These are phyloP conservation scores for Ananas comosus DNA, from an alignment of 176 grass and related monocot genomes.

Conservation along the genomic window DNA sequence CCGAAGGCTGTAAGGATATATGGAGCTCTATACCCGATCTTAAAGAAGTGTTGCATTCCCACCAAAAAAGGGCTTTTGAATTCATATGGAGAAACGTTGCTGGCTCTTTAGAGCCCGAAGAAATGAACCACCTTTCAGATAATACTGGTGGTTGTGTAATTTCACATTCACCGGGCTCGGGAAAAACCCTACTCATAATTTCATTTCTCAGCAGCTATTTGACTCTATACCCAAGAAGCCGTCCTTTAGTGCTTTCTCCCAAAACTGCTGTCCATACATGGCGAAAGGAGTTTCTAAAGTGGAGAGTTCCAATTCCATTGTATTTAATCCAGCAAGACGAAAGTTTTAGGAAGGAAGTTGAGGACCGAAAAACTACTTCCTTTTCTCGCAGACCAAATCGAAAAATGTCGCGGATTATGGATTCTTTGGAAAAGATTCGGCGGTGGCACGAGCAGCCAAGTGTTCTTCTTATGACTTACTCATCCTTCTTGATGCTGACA, in stretches of 20 bases:
- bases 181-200: constrained; percentile 74
- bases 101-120: constrained; percentile 46
- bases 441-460: constrained; percentile 77
- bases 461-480: constrained; percentile 84
- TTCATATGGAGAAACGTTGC: constrained; percentile 79
- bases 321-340: constrained; percentile 43
- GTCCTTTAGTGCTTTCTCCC: constrained; percentile 71
- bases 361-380: constrained; percentile 29
- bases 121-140: constrained; percentile 33
- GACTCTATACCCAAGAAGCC: constrained; percentile 62
- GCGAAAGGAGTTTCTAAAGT: constrained; percentile 76
- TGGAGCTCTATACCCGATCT: constrained; percentile 56
- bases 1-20: constrained; percentile 38
- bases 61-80: constrained; percentile 81
- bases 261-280: constrained; percentile 83
- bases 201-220: constrained; percentile 82
- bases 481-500: constrained; percentile 51
- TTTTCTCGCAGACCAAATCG: constrained; percentile 24
- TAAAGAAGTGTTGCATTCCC: constrained; percentile 47
- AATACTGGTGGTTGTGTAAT: constrained; percentile 74
- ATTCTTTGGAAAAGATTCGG: constrained; percentile 61
- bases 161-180: constrained; percentile 83
- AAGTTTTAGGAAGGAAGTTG: constrained; percentile 18
- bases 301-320: constrained; percentile 53
- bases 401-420: constrained; percentile 35